Base-by-base conservation (phyloP, 164 flowering plant species). In the Nelumbo lutea region DNA sequence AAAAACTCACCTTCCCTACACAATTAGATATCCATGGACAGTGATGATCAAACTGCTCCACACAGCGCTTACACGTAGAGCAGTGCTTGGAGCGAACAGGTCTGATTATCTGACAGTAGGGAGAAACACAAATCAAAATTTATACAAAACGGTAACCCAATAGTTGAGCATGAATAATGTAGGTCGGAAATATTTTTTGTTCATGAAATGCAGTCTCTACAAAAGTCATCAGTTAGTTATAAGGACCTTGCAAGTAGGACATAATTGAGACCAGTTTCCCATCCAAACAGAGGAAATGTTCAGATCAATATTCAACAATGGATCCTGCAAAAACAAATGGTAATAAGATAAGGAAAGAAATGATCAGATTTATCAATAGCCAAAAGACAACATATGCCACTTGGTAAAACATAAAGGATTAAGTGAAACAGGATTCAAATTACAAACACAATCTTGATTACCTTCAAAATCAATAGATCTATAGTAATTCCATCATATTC, bases 21-120 rank as follows among this genome's bases (percentile, higher is more conserved):
- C 97, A 95, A 70, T 95, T 95, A 51, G 96, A 90, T 78, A 95
- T 89, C 98, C 98, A 95, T 56, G 98, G 98, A 80, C 98, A 95
- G 72, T 95, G 97, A 83, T 92, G 97, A 77, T 95, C 98, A 81
- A 95, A 92, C 79, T 95, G 98, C 72, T 95, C 97, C 70, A 95
- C 89, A 72, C 97, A 92, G 78, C 79, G 87, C 41, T 89, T 88
- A 72, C 98, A 95, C 58, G 84, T 61, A 53, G 97, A 82, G 66
- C 98, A 95, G 75, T 95, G 98, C 86, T 92, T 95, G 53, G 97
- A 92, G 70, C 98, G 97, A 70, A 92, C 84, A 61, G 97, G 97
- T 80, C 97, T 86, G 64, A 95, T 87, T 65, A 95, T 95, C 98
- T 95, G 84, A 66, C 11, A 39, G 27, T 50, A 53, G 66, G 52